Base-by-base conservation (phyloP, 352 stramenopile species). In the Pythium utonaiense region DNA sequence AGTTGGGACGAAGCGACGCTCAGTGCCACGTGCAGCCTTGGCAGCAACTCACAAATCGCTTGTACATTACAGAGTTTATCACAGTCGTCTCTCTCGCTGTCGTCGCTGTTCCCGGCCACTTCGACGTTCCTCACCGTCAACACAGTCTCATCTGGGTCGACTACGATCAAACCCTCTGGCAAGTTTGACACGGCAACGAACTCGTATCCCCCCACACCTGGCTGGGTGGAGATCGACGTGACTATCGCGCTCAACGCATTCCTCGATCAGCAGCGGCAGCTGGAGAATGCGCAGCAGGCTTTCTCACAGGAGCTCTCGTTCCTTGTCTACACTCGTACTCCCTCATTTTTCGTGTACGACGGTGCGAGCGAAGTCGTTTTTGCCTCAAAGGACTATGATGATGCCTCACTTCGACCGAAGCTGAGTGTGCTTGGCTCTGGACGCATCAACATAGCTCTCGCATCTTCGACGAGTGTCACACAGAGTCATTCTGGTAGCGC, bases 141-240 rank as follows among this genome's bases (percentile, higher is more conserved):
- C 10, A 17, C 30, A 1, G 41, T 62, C 2, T 67, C 60, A 0
- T 66, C 70, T 36, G 78, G 75, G 25, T 64, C 78, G 61, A 64
- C 36, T 2, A 36, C 62, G 3, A 62, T 89, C 27, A 21, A 49
- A 0, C 78, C 80, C 24, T 53, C 67, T 31, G 64, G 58, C 9
- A 5, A 52, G 10, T 78, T 91, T 38, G 61, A 88, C 41, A 14
- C 49, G 16, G 60, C 44, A 4, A 66, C 54, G 3, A 87, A 89
- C 55, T n/a, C 34, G 24, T 84, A 80, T 42, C 47, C 71, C 5
- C 41, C 59, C 14, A 66, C 68, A 0, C 66, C 69, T 19, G 76
- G 76, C 0, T 89, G 81, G 81, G 28, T 91, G 24, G 74, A 87
- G 25, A 77, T 91, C 42, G 81, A 91, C 42, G 73, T 91, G 22